Evolutionary conservation across 1,284 basidiomycete species (phyloP), one percentile per base, ranked within the genome.

Genomic region (Ganoderma meredithae): DNA sequence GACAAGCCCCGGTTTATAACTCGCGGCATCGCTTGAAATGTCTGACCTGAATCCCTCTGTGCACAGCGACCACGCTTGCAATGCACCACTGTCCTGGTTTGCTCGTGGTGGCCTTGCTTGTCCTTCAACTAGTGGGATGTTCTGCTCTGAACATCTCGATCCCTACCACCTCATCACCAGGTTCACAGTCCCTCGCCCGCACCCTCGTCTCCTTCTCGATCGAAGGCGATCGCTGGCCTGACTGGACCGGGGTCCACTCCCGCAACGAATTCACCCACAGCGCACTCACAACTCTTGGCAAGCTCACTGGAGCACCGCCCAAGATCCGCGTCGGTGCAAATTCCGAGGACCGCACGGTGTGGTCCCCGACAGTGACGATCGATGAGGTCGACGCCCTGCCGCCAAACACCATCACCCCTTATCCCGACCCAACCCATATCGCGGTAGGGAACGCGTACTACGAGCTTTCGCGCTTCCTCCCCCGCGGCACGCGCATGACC

Each of bases 281-380:
- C 53, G 25, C 27, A 27, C 27, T 31, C 53, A 36, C 27, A 13
- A 33, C 33, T n/a, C 58, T 39, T n/a, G 58, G 58, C 17, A n/a
- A 59, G 2, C 58, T 56, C 27, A 56, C 53, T 4, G 53, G 33
- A 5, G 53, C 53, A 17, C 53, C 86, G 0, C 86, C 89, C 13
- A 84, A 82, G 60, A 85, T 91, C 64, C 80, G 90, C 58, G 88
- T 91, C 63, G 90, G 90, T 47, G 88, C 85, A 0, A 81, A 39
- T n/a, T 59, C 58, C 58, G 58, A 39, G 27, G 53, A 56, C 27
- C 53, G 53, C 53, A 31, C 53, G 83, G 65, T 49, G n/a, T 63
- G 61, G 61, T 63, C 61, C n/a, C 61, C 61, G 3, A 52, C 61
- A 7, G 47, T 63, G 27, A 36, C 44, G 12, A 27, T 90, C 85